Conservation (phyloP, 2,329 filamentous ascomycete species). For the Diaporthe caulivora region DNA sequence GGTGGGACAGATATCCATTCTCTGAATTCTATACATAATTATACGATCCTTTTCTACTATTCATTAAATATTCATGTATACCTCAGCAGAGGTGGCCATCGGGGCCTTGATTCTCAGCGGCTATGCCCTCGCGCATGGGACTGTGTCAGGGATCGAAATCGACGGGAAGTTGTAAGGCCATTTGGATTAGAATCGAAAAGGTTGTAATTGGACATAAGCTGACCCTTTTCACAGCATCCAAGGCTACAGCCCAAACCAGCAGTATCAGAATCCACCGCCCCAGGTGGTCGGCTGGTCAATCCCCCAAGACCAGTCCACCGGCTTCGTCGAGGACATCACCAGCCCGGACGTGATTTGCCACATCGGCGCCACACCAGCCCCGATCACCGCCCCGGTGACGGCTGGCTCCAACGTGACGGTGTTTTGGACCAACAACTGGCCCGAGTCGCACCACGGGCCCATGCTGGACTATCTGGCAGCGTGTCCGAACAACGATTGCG, state of each 20-base stretch:
- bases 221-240: constrained; percentile 48
- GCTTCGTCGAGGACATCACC: constrained; percentile 44
- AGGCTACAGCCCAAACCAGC: constrained; percentile 48
- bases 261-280: constrained; percentile 45
- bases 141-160: constrained; percentile 17
- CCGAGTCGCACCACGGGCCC: constrained; percentile 48
- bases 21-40: background rate
- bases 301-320: constrained; percentile 48
- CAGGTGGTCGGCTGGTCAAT: constrained; percentile 48
- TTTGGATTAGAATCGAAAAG: no score
- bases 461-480: constrained; percentile 54
- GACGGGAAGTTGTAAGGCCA: constrained; percentile 23
- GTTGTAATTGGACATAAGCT: background rate
- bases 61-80: background rate
- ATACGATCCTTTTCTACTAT: constrained; percentile 7
- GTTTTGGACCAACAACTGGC: constrained; percentile 47
- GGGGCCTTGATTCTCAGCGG: constrained; percentile 13
- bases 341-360: constrained; percentile 48
- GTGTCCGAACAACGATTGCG: constrained; percentile 47
- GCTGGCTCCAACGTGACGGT: constrained; percentile 46
- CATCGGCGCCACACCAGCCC: constrained; percentile 45
- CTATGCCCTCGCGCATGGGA: constrained; percentile 8
- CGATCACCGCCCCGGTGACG: constrained; percentile 45
- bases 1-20: constrained; percentile 12
- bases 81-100: background rate